phyloP scores from a whole-genome alignment of 495 filamentous ascomycete genomes.

The Viridothelium virens region DNA sequence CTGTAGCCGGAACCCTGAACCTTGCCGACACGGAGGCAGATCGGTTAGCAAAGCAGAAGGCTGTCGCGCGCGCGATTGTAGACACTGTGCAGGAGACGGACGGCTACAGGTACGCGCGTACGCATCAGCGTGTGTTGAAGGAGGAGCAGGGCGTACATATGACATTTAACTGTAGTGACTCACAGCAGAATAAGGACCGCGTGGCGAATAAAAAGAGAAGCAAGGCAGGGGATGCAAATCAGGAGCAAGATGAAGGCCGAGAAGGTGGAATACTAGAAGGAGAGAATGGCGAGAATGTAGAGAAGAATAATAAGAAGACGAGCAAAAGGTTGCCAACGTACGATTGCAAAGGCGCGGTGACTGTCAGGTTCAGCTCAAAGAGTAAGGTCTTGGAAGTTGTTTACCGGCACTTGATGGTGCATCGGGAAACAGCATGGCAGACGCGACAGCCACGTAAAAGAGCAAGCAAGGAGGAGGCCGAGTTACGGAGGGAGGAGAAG shows the following conservation, averaged over 20 bases:
- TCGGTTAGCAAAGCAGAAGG: conserved; percentile 15
- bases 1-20: background rate
- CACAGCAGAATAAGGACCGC: conserved; percentile 27
- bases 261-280: background rate
- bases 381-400: conserved; percentile 18
- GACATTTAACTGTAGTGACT: conserved; percentile 25
- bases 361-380: conserved; percentile 19
- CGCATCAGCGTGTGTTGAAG: conserved; percentile 21
- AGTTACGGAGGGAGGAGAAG: background rate
- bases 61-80: conserved; percentile 23
- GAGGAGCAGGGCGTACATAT: conserved; percentile 20
- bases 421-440: conserved; percentile 4
- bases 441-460: background rate
- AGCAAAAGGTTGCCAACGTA: conserved; percentile 21
- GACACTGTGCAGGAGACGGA: conserved; percentile 21
- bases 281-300: background rate
- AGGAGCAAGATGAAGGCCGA: background rate
- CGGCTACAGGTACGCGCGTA: conserved; percentile 24
- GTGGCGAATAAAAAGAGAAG: conserved; percentile 17
- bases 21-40: background rate
- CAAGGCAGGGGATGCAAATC: background rate
- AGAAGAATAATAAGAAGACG: background rate
- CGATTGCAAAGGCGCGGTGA: conserved; percentile 26
- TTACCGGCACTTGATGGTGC: conserved; percentile 21
- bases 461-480: background rate